Evolutionary conservation across 129 eudicot genomes (phyloP), one percentile per base, ranked within the genome.

Genomic region (Rutidosis leptorrhynchoides): DNA sequence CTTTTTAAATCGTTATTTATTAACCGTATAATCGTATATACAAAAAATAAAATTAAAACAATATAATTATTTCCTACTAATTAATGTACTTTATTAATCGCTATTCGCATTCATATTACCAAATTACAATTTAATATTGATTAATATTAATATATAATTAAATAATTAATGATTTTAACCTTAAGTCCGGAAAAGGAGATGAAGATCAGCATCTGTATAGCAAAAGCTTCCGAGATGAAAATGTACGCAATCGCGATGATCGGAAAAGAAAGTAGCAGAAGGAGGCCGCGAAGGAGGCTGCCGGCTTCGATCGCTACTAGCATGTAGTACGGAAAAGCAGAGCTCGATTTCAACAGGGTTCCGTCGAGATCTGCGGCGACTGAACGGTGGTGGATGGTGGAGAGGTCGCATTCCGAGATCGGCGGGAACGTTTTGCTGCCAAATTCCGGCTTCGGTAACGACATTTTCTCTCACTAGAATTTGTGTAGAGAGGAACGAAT

Each of bases 281-380:
- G 21, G 0, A 94, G 84, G 67, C 97, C 99, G 15, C 99, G 92
- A 48, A 94, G 65, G 56, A 89, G 78, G 35, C 99, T 94, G 4
- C 99, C 99, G 73, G 99, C 99, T 27, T 94, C 99, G 33, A 94
- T 80, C 2, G 99, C 96, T 5, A 94, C 87, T 2, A 94, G 94
- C 93, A 94, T 84, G 94, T 82, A 94, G 84, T 94, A 94, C 16
- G 99, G 99, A 75, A 94, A 94, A 12, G 99, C 88, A 1, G 92
- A 83, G 35, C 81, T 70, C 30, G 84, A 68, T 54, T 79, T 85
- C 21, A 94, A 69, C 55, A 94, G 90, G 11, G 99, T 94, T 20
- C 99, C 99, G 77, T 94, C 97, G 30, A 94, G 88, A 76, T 94
- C 99, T 35, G 99, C 99, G 26, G 99, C 99, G 20, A 94, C 80